These are phyloP conservation scores for Groenewaldozyma sp. DNA, from an alignment of 1,139 yeast genomes.

Conservation along the genomic window DNA sequence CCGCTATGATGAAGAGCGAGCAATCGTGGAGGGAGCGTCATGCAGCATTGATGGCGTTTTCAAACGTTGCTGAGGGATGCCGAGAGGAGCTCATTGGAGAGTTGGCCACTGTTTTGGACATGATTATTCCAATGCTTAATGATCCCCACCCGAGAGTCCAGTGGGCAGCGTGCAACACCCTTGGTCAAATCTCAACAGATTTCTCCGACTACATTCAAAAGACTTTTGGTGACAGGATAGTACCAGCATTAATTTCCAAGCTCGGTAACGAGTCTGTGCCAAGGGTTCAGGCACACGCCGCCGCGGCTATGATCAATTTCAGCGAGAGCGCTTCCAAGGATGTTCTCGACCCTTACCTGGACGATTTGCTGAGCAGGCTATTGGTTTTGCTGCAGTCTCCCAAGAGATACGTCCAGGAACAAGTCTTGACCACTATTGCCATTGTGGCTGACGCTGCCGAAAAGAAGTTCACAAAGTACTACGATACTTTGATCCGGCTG, in stretches of 20 bases:
- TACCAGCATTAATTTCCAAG: conserved; percentile 83
- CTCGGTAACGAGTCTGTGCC: conserved; percentile 64
- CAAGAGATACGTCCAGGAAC: conserved; percentile 91
- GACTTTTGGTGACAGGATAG: conserved; percentile 64
- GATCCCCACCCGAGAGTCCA: conserved; percentile 92
- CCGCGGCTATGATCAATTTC: conserved; percentile 94
- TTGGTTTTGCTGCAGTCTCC: conserved; percentile 73
- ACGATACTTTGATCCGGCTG: conserved; percentile 90
- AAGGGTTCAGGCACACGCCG: conserved; percentile 96
- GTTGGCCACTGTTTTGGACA: conserved; percentile 69
- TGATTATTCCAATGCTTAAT: conserved; percentile 71
- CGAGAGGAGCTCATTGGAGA: conserved; percentile 78
- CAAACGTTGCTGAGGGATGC: conserved; percentile 97
- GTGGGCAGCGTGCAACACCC: conserved; percentile 92
- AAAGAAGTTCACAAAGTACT: conserved; percentile 76
- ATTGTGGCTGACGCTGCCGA: conserved; percentile 98
- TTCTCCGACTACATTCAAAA: conserved; percentile 84
- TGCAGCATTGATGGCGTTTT: conserved; percentile 93
- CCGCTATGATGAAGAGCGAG: conserved; percentile 64
- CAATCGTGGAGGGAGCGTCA: conserved; percentile 86
- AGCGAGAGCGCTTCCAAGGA: conserved; percentile 87
- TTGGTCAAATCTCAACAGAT: conserved; percentile 98
- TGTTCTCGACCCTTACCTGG: conserved; percentile 82
- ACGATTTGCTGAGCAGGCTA: conserved; percentile 62
- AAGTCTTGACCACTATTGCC: conserved; percentile 92